Conservation (phyloP, 1,139 yeast genomes). For the Candida frijolesensis region DNA sequence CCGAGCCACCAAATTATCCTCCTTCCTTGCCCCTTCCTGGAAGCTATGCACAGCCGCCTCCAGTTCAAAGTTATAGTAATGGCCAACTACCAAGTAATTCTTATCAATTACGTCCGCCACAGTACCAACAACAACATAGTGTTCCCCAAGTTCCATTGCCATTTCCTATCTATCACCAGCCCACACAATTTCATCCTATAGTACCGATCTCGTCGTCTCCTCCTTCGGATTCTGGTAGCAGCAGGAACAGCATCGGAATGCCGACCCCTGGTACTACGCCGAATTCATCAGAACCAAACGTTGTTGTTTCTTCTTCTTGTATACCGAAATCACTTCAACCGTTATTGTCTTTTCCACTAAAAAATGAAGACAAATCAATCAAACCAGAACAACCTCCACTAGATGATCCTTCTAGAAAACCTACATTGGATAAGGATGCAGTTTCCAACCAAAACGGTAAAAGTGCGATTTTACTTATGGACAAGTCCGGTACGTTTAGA, state of each 20-base stretch:
- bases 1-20: conserved; percentile 3
- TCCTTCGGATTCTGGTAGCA: background rate
- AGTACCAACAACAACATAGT: conserved; percentile 6
- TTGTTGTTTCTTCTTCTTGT: conserved; percentile 11
- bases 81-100: background rate
- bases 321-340: conserved; percentile 31
- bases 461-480: conserved; percentile 21
- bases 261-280: conserved; percentile 17
- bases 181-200: background rate
- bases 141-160: background rate
- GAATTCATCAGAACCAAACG: conserved; percentile 2
- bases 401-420: background rate
- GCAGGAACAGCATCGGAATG: conserved; percentile 5
- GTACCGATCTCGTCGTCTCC: background rate
- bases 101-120: conserved; percentile 7
- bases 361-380: conserved; percentile 10
- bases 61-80: background rate
- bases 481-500: conserved; percentile 24
- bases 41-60: conserved; percentile 3
- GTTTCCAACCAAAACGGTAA: conserved; percentile 20
- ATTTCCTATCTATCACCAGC: conserved; percentile 1
- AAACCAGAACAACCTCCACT: background rate
- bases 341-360: conserved; percentile 25
- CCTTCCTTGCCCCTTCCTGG: conserved; percentile 1
- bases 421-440: conserved; percentile 11